Evolutionary conservation across 1,284 basidiomycete genomes (phyloP).

Genomic region (Fistulina hepatica): DNA sequence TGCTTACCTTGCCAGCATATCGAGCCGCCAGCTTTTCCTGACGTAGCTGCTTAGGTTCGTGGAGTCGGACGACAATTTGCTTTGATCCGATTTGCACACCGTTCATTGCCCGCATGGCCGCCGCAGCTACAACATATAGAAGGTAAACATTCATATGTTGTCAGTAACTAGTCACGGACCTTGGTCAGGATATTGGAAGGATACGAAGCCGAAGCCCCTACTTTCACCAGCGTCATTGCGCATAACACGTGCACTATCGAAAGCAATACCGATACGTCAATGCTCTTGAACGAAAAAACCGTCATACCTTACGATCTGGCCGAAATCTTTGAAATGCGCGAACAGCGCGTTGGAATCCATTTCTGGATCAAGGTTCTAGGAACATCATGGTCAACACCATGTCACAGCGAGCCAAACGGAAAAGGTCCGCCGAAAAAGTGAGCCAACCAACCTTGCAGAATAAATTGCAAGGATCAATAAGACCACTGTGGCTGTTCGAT

Average conservation of each 20-base stretch:
- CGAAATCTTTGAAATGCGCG: slow-evolving; percentile 75
- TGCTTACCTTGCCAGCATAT: slow-evolving; percentile 53
- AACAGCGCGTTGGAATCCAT: slow-evolving; percentile 79
- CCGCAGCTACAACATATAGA: slow-evolving; percentile 37
- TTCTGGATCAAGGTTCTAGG: slow-evolving; percentile 72
- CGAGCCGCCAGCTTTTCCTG: slow-evolving; percentile 80
- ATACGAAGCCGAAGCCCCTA: slow-evolving; percentile 94
- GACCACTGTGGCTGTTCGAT: slow-evolving; percentile 68
- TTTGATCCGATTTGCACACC: slow-evolving; percentile 60
- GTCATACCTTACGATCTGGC: slow-evolving; percentile 72
- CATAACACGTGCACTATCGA: slow-evolving; percentile 80
- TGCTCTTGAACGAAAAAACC: slow-evolving; percentile 2
- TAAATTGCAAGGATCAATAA: slow-evolving; percentile 86
- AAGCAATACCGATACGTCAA: slow-evolving; percentile 1
- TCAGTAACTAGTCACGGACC: slow-evolving; percentile 49
- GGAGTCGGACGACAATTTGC: slow-evolving; percentile 74
- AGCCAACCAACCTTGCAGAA: slow-evolving; percentile 81
- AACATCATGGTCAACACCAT: too few species aligned
- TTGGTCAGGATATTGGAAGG: slow-evolving; percentile 75
- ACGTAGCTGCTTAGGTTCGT: slow-evolving; percentile 82
- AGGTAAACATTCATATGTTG: too few species aligned
- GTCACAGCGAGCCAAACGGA: too few species aligned
- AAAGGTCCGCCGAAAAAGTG: too few species aligned
- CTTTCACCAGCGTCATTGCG: slow-evolving; percentile 75
- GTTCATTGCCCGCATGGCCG: slow-evolving; percentile 75